A percentile compares a stretch with the other conserved stretches of the same genome.
Conservation (phyloP, 1,284 basidiomycete species). For the Schizophyllum commune region DNA sequence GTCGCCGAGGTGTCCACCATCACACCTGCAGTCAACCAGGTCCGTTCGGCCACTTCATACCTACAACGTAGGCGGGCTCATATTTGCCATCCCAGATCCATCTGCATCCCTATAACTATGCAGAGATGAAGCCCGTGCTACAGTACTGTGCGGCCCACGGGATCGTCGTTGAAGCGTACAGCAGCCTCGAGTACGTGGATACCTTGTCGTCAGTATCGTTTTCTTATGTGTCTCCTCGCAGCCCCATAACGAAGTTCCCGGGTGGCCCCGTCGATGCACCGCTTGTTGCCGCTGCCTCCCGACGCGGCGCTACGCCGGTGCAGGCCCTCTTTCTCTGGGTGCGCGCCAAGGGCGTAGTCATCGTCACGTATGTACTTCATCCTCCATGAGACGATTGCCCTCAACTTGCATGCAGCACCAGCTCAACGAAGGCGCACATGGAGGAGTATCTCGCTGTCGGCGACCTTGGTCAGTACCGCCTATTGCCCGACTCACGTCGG, state of each 20-base stretch:
- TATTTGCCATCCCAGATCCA: too few relatives aligned
- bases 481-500: too few relatives aligned
- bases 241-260: conserved; percentile 25
- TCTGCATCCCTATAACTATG: conserved; percentile 69
- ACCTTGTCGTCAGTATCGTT: background rate
- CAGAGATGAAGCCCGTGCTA: conserved; percentile 43
- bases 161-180: conserved; percentile 70
- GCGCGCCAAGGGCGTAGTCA: conserved; percentile 54
- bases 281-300: conserved; percentile 46
- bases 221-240: background rate
- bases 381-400: background rate
- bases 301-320: conserved; percentile 54
- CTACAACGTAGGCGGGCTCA: too few relatives aligned
- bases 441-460: conserved; percentile 48
- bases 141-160: conserved; percentile 50
- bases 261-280: conserved; percentile 67
- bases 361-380: conserved; percentile 48
- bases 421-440: conserved; percentile 43
- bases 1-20: conserved; percentile 51
- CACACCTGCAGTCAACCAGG: conserved; percentile 74
- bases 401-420: conserved; percentile 28
- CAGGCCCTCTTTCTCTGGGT: conserved; percentile 70
- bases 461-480: conserved; percentile 30
- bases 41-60: conserved; percentile 17
- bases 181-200: conserved; percentile 51